These are phyloP conservation scores for Myxozyma monticola DNA, from an alignment of 805 yeast genomes.

Conservation along the genomic window DNA sequence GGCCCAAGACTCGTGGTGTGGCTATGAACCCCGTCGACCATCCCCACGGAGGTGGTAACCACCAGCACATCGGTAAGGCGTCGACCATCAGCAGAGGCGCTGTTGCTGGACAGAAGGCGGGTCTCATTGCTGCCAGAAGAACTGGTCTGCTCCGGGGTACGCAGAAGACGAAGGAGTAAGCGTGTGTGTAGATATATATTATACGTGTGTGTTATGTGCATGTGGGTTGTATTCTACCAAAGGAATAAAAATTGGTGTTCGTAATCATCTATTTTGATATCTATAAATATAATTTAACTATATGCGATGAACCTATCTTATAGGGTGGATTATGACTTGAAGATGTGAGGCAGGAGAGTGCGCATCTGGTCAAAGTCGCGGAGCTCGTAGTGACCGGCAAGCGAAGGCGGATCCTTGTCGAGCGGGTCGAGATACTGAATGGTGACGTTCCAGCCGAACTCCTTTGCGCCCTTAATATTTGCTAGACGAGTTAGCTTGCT, in stretches of 20 bases:
- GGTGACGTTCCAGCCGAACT: conserved; percentile 69
- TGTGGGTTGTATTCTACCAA: background rate
- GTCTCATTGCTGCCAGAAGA: conserved; percentile 99
- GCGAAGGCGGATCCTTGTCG: conserved; percentile 46
- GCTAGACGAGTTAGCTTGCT: conserved; percentile 31
- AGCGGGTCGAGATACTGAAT: conserved; percentile 75
- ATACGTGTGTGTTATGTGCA: background rate
- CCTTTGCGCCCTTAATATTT: conserved; percentile 72
- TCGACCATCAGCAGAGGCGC: conserved; percentile 99
- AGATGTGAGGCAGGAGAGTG: conserved; percentile 53
- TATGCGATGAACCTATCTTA: background rate
- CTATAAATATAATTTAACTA: too few relatives aligned
- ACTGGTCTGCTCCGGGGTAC: conserved; percentile 99
- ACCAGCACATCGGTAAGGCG: conserved; percentile 99
- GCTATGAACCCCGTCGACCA: conserved; percentile 99
- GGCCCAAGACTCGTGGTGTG: conserved; percentile 99
- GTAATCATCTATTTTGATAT: too few relatives aligned
- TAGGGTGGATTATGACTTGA: conserved; percentile 31
- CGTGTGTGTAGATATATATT: background rate
- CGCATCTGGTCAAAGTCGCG: conserved; percentile 59
- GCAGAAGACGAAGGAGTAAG: conserved; percentile 82
- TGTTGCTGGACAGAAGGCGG: conserved; percentile 99
- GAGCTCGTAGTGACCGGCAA: conserved; percentile 51
- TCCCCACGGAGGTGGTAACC: conserved; percentile 99
- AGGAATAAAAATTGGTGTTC: too few relatives aligned